Base-by-base conservation (phyloP, 352 stramenopile species). In the Poterioochromonas sp. region DNA sequence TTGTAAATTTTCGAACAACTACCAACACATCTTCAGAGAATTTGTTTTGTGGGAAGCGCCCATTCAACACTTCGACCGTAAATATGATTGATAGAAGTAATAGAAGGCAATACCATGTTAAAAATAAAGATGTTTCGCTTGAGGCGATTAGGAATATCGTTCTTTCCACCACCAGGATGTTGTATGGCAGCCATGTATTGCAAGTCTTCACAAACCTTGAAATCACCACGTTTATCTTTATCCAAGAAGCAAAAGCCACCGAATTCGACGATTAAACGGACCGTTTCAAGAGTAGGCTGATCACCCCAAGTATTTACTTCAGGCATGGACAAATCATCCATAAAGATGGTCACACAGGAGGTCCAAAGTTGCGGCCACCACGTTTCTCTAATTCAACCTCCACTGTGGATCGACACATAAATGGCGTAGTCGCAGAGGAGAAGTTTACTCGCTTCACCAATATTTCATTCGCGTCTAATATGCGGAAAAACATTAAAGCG, bases 81-180 rank as follows among this genome's bases (percentile, higher is more conserved):
- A 79, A 99, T 98, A 81, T 98, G 94, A 84, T 99, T 96, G 80
- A 99, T 98, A 78, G 93, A 98, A 32, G 93, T 98, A 44, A 98
- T 90, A 47, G 90, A 96, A 34, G 95, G 94, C 35, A 98, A 80
- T 70, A 98, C 95, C 41, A 99, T 83, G 85, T 98, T 98, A 83
- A 99, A 98, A 32, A 97, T 87, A 85, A 97, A 98, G 82, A 99
- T 98, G 78, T 98, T 96, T n/a, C 94, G 92, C 86, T 98, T 98
- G 43, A 99, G 86, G 0, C 95, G 91, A 82, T 98, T 98, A n/a
- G 95, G 94, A 80, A 99, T 98, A 83, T 99, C 95, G 81, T 99
- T 99, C 69, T 95, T 93, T 32, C 95, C 95, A 78, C 93, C 93
- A 74, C 94, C 94, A 20, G 95, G 94, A 77, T 98, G 94, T 40